Base-by-base conservation (phyloP, 2,329 filamentous ascomycete genomes). In the Paradendryphiella salina region DNA sequence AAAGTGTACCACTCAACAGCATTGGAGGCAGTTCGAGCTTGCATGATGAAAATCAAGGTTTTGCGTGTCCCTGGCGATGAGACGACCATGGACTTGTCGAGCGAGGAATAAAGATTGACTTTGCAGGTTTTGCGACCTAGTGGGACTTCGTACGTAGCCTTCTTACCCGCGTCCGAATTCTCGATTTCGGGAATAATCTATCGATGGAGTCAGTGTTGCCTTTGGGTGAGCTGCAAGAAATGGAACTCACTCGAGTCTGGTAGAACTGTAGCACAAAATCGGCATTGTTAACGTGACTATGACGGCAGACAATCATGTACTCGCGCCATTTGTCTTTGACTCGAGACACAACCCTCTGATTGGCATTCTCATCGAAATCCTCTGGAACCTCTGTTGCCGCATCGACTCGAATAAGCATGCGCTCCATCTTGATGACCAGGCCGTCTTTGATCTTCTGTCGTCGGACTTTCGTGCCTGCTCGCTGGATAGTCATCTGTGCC, bases 1-100 rank as follows among this genome's bases (percentile, higher is more conserved):
- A 87, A 87, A 0, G 84, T 86, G 64, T 85, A 87, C 85, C 85
- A 88, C 65, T 88, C 85, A 8, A 85, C 80, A 5, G 84, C 82
- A 60, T 82, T 82, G 5, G 82, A 81, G 2, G 79, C 77, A 14
- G 85, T 85, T 10, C 81, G 79, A 5, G 85, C 79, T 23, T 83
- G 79, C 69, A 88, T 78, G 52, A 87, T 84, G 44, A 71, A 73
- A 37, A 88, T 85, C 28, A 77, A 76, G 1, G 82, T 85, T 3
- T 82, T 79, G 14, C 69, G 72, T 46, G 77, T 78, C 51, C 75
- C 74, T 3, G 81, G 80, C 26, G 80, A 75, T 79, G 84, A 87
- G 8, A 87, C 72, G 8, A 85, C 85, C 14, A 87, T 75, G 1
- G 84, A 85, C 67, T 88, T 88, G 69, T 88, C 85, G 13, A 88